Evolutionary conservation across 2,329 filamentous ascomycete genomes (phyloP).

Genomic region (Cephalotrichum gorgonifer): DNA sequence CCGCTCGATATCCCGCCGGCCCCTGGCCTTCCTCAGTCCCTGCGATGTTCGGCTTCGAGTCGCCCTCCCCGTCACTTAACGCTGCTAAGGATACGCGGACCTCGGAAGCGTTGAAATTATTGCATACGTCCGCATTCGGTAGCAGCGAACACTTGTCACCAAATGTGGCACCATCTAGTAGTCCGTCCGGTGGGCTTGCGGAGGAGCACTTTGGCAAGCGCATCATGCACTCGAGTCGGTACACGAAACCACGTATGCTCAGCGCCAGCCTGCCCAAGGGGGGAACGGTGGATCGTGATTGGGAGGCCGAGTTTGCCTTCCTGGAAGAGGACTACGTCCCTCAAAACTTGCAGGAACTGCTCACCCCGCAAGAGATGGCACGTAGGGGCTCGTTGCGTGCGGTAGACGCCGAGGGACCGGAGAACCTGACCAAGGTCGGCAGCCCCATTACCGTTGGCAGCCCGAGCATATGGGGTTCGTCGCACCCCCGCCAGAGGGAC

Average conservation of each 20-base stretch:
- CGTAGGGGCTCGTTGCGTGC: constrained; percentile 48
- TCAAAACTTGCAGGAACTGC: constrained; percentile 53
- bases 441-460: constrained; percentile 47
- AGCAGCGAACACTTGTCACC: constrained; percentile 51
- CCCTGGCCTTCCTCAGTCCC: constrained; percentile 90
- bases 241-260: constrained; percentile 57
- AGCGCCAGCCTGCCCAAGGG: constrained; percentile 58
- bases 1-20: constrained; percentile 65
- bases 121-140: constrained; percentile 59
- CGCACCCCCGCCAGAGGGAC: constrained; percentile 50
- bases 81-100: constrained; percentile 49
- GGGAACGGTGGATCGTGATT: constrained; percentile 49
- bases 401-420: constrained; percentile 36
- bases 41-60: constrained; percentile 81
- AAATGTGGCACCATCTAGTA: constrained; percentile 26
- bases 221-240: constrained; percentile 58
- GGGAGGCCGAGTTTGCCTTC: constrained; percentile 63
- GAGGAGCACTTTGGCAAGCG: constrained; percentile 62
- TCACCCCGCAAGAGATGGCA: constrained; percentile 59
- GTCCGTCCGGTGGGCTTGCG: constrained; percentile 38
- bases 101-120: constrained; percentile 52
- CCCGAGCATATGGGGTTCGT: constrained; percentile 49
- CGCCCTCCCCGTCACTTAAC: constrained; percentile 65
- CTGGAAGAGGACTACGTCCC: constrained; percentile 81
- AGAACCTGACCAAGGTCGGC: constrained; percentile 44